Base-by-base conservation (phyloP, 306 rosid species). In the Trifolium fragiferum region DNA sequence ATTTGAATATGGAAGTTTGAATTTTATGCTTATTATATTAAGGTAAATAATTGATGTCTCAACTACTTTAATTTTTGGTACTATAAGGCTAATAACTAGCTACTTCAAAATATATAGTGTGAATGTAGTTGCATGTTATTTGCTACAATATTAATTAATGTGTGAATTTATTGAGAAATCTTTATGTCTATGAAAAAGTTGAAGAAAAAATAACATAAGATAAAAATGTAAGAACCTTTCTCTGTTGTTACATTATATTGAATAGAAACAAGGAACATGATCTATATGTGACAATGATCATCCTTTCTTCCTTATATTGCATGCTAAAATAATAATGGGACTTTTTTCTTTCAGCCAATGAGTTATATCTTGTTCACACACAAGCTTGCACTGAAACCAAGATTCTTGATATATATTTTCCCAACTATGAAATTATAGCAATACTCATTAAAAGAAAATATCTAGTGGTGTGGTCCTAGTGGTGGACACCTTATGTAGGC, bases 271-370 rank as follows among this genome's bases (percentile, higher is more conserved):
- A 57, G 85, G 76, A 81, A 75, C 79, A 81, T 10, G 77, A 76
- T 67, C 40, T 37, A 21, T 59, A 78, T 71, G 57, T 63, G 6
- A 71, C 12, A 75, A 82, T 79, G 77, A 85, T 85, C 67, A 82
- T 78, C 44, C 65, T 54, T 78, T 55, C 83, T 84, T 78, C 83
- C 88, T 81, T 81, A 68, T 78, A 69, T 76, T 85, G 81, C 89
- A 82, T 82, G 89, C 83, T 80, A 83, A 76, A 79, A 74, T 77
- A 85, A 82, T 80, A 58, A 85, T 82, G 75, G 44, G 27, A 81
- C 88, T 78, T 79, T 82, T 75, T 54, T 68, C 58, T 79, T 79
- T 70, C 73, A 82, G 79, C 84, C 82, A 68, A 79, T 66, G 59
- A 82, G 47, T 59, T 70, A 10, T 75, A 67, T 44, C 83, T 78